Evolutionary conservation across 192 early-diverging fungal species (phyloP).

Genomic region (Umbelopsis ramanniana): DNA sequence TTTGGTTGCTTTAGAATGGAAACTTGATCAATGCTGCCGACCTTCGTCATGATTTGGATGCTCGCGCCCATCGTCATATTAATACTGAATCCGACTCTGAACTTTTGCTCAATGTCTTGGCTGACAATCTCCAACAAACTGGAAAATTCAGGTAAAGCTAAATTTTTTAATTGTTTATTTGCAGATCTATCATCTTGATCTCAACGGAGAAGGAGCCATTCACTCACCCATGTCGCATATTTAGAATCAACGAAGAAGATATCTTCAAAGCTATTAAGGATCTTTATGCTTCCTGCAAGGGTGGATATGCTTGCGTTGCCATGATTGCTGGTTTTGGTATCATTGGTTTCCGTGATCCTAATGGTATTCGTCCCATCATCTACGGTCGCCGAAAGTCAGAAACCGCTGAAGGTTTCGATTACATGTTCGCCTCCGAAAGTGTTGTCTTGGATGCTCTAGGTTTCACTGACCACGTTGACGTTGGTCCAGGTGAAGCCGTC

Average conservation of each 20-base stretch:
- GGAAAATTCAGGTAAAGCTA: conserved; percentile 82
- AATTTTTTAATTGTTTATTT: conserved; percentile 1
- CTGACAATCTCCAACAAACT: conserved; percentile 95
- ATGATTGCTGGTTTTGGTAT: conserved; percentile 99
- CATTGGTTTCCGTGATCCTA: conserved; percentile 92
- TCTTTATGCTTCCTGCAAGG: conserved; percentile 82
- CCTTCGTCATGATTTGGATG: conserved; percentile 87
- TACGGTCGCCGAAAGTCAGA: conserved; percentile 79
- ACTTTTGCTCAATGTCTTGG: conserved; percentile 96
- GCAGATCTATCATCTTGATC: too few species aligned
- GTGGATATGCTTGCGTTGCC: conserved; percentile 93
- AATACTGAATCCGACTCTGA: conserved; percentile 99
- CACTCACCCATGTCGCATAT: not conserved
- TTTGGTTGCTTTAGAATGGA: conserved; percentile 79
- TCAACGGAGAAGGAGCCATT: not conserved
- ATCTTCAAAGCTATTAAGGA: conserved; percentile 91
- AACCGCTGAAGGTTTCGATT: conserved; percentile 77
- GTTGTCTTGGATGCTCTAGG: conserved; percentile 91
- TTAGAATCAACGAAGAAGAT: conserved; percentile 96
- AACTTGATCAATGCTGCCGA: conserved; percentile 96
- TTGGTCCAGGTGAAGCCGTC: conserved; percentile 92
- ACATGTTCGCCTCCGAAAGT: conserved; percentile 98
- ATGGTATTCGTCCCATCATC: conserved; percentile 96
- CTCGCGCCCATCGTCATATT: conserved; percentile 97
- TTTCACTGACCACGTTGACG: conserved; percentile 89